Base-by-base conservation (phyloP, 805 yeast genomes). In the Cyberlindnera petersonii region DNA sequence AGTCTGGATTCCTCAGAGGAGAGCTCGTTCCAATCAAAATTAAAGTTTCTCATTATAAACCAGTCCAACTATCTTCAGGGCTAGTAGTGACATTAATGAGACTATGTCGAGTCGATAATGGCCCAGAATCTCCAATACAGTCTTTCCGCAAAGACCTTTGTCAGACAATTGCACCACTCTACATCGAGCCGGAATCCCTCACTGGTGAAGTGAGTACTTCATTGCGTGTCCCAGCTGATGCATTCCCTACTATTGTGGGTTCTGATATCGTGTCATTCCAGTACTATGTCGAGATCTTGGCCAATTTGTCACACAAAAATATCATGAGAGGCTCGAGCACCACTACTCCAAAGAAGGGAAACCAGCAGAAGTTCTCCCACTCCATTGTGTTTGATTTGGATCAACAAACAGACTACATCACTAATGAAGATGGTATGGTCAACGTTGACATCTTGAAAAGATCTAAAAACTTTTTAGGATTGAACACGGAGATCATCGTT, bases 361-460 rank as follows among this genome's bases (percentile, higher is more conserved):
- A 13, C 35, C 7, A n/a, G n/a, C n/a, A 40, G 18, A 54, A 49
- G 37, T 46, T 55, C 21, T 44, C 56, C 11, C 49, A 48, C 24
- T 44, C 51, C 1, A 30, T 55, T n/a, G 44, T 55, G 9, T 55
- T 54, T 37, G 55, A 50, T 28, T 24, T 55, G 23, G 57, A 52
- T 27, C 47, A 49, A 20, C 58, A 56, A 16, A 53, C 52, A 9
- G 28, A 44, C 14, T 46, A 47, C 36, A 49, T 31, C 39, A 48
- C 36, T 31, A 33, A 36, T 15, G 62, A 60, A 15, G 44, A 49
- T 33, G 63, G 61, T 9, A 79, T 82, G 60, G 73, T 86, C 39
- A 87, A 88, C 57, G 91, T 91, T 5, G 96, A 87, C 61, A 74
- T 74, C 51, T 68, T 82, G 53, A 86, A 86, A 58, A 66, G 87